A percentile compares a stretch with the other conserved stretches of the same genome.
Conservation (phyloP, 2,329 filamentous ascomycete species). For the Stemphylium lycopersici region DNA sequence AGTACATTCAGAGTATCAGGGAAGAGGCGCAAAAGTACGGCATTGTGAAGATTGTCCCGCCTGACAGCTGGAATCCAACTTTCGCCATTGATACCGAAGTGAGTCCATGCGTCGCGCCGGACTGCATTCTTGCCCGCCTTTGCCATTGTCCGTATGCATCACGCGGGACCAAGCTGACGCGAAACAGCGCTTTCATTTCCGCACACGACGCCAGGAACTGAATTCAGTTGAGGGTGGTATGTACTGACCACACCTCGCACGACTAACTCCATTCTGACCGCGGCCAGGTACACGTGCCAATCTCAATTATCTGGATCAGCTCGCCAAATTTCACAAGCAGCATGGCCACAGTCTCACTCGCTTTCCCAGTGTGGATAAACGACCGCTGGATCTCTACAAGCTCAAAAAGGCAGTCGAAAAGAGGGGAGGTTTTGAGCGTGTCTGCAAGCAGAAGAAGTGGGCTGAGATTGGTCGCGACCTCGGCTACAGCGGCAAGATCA, state of each 20-base stretch:
- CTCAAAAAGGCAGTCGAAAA: slow-evolving; percentile 96
- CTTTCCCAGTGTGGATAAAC: slow-evolving; percentile 96
- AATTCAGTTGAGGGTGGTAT: slow-evolving; percentile 98
- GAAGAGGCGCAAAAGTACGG: slow-evolving; percentile 87
- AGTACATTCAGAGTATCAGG: slow-evolving; percentile 90
- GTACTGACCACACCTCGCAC: slow-evolving; percentile 39
- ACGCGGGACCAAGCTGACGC: slow-evolving; percentile 33
- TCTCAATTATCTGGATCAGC: slow-evolving; percentile 91
- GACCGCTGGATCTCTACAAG: slow-evolving; percentile 92
- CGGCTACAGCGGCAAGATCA: slow-evolving; percentile 98
- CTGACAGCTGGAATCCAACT: slow-evolving; percentile 89
- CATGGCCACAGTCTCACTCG: slow-evolving; percentile 93
- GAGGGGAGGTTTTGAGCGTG: slow-evolving; percentile 91
- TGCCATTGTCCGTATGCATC: neutral
- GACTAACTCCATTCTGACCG: slow-evolving; percentile 5
- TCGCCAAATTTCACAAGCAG: slow-evolving; percentile 96
- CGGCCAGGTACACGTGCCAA: slow-evolving; percentile 85
- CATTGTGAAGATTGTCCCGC: slow-evolving; percentile 94
- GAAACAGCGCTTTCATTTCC: slow-evolving; percentile 88
- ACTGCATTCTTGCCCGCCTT: neutral
- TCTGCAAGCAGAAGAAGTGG: slow-evolving; percentile 99
- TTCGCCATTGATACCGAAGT: slow-evolving; percentile 98
- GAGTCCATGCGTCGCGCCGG: slow-evolving; percentile 41
- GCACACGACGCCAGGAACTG: slow-evolving; percentile 92
- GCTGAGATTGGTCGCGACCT: slow-evolving; percentile 96